These are phyloP conservation scores for Penicillium lagena DNA, from an alignment of 495 filamentous ascomycete genomes.

Conservation along the genomic window DNA sequence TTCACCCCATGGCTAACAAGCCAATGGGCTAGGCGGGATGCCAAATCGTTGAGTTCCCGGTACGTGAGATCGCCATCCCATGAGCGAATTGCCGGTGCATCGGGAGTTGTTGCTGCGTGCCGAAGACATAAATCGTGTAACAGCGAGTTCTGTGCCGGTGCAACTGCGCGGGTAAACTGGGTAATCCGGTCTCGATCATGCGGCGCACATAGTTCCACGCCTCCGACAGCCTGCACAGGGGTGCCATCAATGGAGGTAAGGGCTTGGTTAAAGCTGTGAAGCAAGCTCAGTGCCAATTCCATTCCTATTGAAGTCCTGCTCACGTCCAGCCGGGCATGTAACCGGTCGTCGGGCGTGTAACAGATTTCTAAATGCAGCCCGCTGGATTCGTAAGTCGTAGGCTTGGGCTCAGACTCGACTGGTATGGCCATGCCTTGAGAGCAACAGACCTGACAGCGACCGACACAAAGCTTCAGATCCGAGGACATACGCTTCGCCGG, in stretches of 20 bases:
- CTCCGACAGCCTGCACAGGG: conserved; percentile 1
- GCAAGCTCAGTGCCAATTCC: conserved; percentile 9
- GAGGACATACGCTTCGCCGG: neutral
- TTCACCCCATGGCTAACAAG: conserved; percentile 18
- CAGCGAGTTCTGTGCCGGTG: conserved; percentile 6
- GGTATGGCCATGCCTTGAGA: neutral
- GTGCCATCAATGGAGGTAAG: conserved; percentile 2
- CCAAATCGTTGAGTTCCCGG: conserved; percentile 15
- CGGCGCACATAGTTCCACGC: conserved; percentile 6
- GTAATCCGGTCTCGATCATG: conserved; percentile 6
- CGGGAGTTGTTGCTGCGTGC: conserved; percentile 6
- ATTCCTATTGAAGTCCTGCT: neutral
- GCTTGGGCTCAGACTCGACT: too few relatives aligned
- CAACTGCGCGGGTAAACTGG: conserved; percentile 2
- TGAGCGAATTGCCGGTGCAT: conserved; percentile 13
- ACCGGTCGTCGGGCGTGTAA: conserved; percentile 1
- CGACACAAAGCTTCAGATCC: neutral
- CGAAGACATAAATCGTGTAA: conserved; percentile 10
- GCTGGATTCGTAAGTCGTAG: too few relatives aligned
- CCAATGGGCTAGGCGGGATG: conserved; percentile 15
- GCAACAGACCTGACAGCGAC: conserved; percentile 4
- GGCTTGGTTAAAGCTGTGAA: conserved; percentile 12
- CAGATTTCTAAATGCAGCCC: conserved; percentile 7
- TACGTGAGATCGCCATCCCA: conserved; percentile 32
- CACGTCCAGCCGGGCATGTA: conserved; percentile 6